Evolutionary conservation across 1,284 basidiomycete genomes (phyloP), one percentile per base, ranked within the genome.

Genomic region (Tetrapyrgos nigripes): DNA sequence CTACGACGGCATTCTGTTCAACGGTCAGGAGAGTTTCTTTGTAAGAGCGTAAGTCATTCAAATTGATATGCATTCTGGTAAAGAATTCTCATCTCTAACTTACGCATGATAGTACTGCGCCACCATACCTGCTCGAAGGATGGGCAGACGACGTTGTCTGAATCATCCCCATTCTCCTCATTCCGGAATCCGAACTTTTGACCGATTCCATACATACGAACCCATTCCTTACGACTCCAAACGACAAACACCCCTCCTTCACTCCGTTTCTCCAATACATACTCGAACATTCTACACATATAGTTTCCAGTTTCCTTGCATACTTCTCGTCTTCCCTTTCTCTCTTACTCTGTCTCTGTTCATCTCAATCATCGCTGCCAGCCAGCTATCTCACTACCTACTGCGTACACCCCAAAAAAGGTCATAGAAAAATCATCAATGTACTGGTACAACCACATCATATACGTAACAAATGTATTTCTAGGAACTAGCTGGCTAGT

Each of bases 1-100:
- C 11, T 79, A 78, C 55, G 78, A 79, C 50, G n/a, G 68, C 2
- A 70, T 77, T 55, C 33, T 78, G 26, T 76, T 72, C 63, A 70
- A 63, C 14, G 76, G 72, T 29, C 53, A 64, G 8, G 74, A 74
- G 27, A 71, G 68, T 50, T 51, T 67, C 29, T 31, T 68, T 60
- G 51, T 53, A n/a, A 26, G 35, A 9, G 23, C 27, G 59, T 60
- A 26, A 57, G 50, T 43, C 5, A 9, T 13, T 14, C 23, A n/a
- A 17, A 23, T n/a, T n/a, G n/a, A n/a, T n/a, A 24, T 50, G 4
- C 24, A 29, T 31, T 31, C 9, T 14, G 0, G 3, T 9, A 21
- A 19, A 5, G 24, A n/a, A 45, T 45, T 45, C 43, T 45, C 5
- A 8, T 45, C 24, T 23, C n/a, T 23, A 19, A 5, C n/a, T 45